Evolutionary conservation across 2,329 filamentous ascomycete genomes (phyloP), one percentile per base, ranked within the genome.

Genomic region (Coniochaeta sp.): DNA sequence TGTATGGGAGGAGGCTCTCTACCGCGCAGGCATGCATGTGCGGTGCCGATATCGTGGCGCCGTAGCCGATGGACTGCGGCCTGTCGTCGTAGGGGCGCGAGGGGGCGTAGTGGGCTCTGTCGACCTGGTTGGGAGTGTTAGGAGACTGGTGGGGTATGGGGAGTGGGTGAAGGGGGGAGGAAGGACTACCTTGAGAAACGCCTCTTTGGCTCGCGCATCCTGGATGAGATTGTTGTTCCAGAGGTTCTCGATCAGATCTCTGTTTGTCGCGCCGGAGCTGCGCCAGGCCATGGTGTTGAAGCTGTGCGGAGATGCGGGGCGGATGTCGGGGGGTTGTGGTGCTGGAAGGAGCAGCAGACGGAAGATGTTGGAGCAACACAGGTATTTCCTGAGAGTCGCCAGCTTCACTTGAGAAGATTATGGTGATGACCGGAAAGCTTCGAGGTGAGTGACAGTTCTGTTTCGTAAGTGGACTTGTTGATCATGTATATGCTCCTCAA

Each of bases 101-200:
- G 3, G 90, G 89, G 16, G 89, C 84, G 75, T 93, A 98, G 74
- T 98, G 84, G 0, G 84, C 92, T 63, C 95, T 86, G 74, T 99
- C 93, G 70, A 98, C 91, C 88, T 92, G 19, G 24, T 28, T 12
- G 22, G 4, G 11, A 11, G 14, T 55, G 61, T 62, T 11, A 62
- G 61, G n/a, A 24, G 60, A 44, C 6, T 8, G 14, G 6, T 54
- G 34, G 8, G 34, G n/a, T n/a, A 17, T 36, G 22, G 59, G 44
- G 36, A 17, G 6, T n/a, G n/a, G n/a, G n/a, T n/a, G n/a, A n/a
- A n/a, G 47, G 19, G n/a, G 24, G 28, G 28, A 31, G 28, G 9
- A 31, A 31, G 5, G 28, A 9, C 9, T 76, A 91, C 89, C 64
- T 82, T 82, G 54, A 89, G 76, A 80, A 98, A 96, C 60, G 93